Evolutionary conservation across 2,329 filamentous ascomycete species (phyloP), one percentile per base, ranked within the genome.

Genomic region (Fusarium subglutinans): DNA sequence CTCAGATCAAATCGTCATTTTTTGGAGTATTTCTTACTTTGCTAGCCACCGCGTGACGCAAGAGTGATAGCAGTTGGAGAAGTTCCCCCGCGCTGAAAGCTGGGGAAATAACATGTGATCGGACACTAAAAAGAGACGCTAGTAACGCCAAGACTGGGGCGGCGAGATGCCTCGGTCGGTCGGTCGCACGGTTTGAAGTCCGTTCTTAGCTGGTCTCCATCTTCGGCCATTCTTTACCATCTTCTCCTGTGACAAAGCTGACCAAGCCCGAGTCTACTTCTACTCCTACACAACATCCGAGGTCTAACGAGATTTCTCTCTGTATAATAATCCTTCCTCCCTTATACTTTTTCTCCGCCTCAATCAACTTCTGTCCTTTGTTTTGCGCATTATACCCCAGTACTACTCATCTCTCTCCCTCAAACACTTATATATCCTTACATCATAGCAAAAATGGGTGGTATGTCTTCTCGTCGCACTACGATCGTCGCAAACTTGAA

Each of bases 371-470:
- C 35, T 60, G 41, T 47, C 51, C 51, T 40, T 63, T 56, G 38
- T 63, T 41, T 69, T 60, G 64, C 59, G 63, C 43, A 66, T 59
- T 70, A 69, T 70, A 73, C 56, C 60, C 66, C 48, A 51, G 28
- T 18, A 44, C 14, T 43, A 55, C 68, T 59, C 64, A 69, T 26
- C 40, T 59, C 43, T 37, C 48, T 63, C 35, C 33, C 50, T 59
- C 40, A 47, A 24, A 35, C 35, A 40, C n/a, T 24, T 37, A 60
- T 26, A 35, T 30, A 56, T 37, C 26, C 45, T 70, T 47, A 43
- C 40, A 53, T 63, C 47, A 60, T 63, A 68, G 60, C 73, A 76
- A 82, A 74, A 69, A 83, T 83, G 82, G 82, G 82, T 76, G 82
- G 82, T 83, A 77, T 73, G 82, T 81, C 37, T 26, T 30, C 28